Evolutionary conservation across 2,329 filamentous ascomycete genomes (phyloP).

Genomic region (Blastomyces percursus): DNA sequence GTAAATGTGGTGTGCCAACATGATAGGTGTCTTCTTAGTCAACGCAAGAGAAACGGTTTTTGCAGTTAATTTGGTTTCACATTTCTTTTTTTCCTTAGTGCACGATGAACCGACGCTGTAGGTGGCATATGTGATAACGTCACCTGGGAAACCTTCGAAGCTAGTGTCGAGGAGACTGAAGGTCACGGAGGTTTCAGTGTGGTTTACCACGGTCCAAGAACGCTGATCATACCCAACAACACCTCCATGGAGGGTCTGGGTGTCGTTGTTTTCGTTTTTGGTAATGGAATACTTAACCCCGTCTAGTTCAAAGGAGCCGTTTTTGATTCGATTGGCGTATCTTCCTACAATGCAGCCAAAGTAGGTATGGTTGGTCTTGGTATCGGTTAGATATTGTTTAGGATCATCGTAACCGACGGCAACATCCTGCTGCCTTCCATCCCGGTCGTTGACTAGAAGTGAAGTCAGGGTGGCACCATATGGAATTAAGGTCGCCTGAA

Average conservation of each 20-base stretch:
- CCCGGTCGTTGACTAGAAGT: slow-evolving; percentile 40
- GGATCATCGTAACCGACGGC: slow-evolving; percentile 42
- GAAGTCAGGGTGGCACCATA: slow-evolving; percentile 40
- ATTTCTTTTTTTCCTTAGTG: slow-evolving; percentile 23
- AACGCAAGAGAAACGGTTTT: slow-evolving; percentile 36
- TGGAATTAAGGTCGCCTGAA: slow-evolving; percentile 39
- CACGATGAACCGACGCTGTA: slow-evolving; percentile 33
- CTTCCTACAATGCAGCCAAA: slow-evolving; percentile 41
- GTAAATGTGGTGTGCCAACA: slow-evolving; percentile 42
- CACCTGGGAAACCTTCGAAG: slow-evolving; percentile 37
- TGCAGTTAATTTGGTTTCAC: slow-evolving; percentile 33
- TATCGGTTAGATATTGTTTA: slow-evolving; percentile 35
- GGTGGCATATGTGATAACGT: slow-evolving; percentile 37
- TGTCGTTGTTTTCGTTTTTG: slow-evolving; percentile 41
- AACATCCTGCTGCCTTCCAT: slow-evolving; percentile 40
- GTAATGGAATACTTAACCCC: slow-evolving; percentile 38
- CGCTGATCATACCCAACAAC: slow-evolving; percentile 38
- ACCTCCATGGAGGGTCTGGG: slow-evolving; percentile 44
- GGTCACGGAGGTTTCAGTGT: slow-evolving; percentile 33
- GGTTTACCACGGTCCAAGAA: slow-evolving; percentile 40
- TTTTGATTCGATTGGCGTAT: slow-evolving; percentile 47
- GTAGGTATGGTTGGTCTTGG: slow-evolving; percentile 38
- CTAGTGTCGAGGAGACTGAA: slow-evolving; percentile 37
- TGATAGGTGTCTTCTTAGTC: slow-evolving; percentile 39
- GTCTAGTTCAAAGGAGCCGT: slow-evolving; percentile 44